phyloP scores from a whole-genome alignment of 345 rosid species.

The Mallotus nudiflorus region DNA sequence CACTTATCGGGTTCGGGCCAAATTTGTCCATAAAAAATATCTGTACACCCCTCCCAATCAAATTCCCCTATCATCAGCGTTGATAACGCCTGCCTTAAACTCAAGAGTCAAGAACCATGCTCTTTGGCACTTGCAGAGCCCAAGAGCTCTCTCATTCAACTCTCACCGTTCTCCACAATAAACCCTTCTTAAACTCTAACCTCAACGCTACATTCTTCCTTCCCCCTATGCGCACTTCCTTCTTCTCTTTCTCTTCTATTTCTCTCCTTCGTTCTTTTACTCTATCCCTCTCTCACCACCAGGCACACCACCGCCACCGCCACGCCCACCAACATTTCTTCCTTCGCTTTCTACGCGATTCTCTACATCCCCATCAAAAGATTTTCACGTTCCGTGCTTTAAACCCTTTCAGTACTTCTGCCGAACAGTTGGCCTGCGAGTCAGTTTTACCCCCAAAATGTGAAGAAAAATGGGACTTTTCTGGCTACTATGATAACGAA shows the following conservation, averaged over 20 bases:
- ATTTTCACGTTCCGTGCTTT: slow-evolving; percentile 12
- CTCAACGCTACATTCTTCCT: slow-evolving; percentile 1
- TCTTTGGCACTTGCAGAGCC: slow-evolving; percentile 6
- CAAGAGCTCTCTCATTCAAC: slow-evolving; percentile 21
- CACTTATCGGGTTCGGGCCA: background rate
- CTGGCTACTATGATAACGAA: slow-evolving; percentile 2
- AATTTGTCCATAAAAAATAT: background rate
- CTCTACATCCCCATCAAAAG: background rate
- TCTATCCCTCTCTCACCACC: slow-evolving; percentile 29
- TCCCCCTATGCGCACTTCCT: slow-evolving; percentile 33
- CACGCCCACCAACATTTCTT: slow-evolving; percentile 8
- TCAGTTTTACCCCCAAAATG: slow-evolving; percentile 1
- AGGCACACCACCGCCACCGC: slow-evolving; percentile 6
- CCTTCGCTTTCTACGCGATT: background rate
- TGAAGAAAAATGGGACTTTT: slow-evolving; percentile 24
- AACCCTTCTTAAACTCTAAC: slow-evolving; percentile 20
- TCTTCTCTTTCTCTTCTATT: slow-evolving; percentile 30
- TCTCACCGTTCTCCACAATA: slow-evolving; percentile 14
- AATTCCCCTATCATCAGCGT: background rate
- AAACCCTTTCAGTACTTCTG: slow-evolving; percentile 37
- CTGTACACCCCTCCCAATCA: background rate
- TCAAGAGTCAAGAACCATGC: slow-evolving; percentile 24
- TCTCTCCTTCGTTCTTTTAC: slow-evolving; percentile 26
- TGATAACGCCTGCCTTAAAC: background rate
- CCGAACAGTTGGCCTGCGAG: slow-evolving; percentile 43